Evolutionary conservation across 1,139 yeast genomes (phyloP).

Genomic region (Magnusiomyces magnusii): DNA sequence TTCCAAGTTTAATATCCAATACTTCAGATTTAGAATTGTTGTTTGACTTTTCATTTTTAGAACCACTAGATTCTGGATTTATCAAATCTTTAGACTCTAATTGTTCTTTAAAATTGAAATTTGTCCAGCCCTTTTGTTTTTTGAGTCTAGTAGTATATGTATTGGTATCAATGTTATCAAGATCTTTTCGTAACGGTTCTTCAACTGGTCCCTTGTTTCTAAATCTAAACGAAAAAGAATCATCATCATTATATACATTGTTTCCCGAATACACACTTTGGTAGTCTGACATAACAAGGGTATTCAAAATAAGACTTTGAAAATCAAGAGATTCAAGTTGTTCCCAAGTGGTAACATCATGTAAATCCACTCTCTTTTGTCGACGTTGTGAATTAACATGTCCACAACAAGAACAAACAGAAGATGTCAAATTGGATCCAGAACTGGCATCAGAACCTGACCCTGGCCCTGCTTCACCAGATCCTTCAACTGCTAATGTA

Average conservation of each 20-base stretch:
- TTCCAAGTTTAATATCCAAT: neutral
- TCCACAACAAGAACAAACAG: conserved; percentile 3
- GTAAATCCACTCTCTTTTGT: neutral
- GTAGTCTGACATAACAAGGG: neutral
- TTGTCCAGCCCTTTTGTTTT: neutral
- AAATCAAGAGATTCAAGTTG: neutral
- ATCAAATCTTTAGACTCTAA: too few relatives aligned
- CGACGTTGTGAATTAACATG: neutral
- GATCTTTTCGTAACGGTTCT: too few relatives aligned
- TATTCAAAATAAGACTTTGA: conserved; percentile 4
- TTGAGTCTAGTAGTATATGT: neutral
- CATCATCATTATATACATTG: neutral
- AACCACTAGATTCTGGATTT: too few relatives aligned
- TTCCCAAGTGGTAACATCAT: conserved; percentile 1
- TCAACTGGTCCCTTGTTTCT: neutral
- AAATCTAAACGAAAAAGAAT: neutral
- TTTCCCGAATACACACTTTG: neutral
- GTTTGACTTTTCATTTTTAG: too few relatives aligned
- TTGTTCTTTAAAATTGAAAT: too few relatives aligned
- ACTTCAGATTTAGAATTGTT: too few relatives aligned
- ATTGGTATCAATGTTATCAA: too few relatives aligned
- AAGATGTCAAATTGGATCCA: neutral
- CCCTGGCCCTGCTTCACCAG: neutral
- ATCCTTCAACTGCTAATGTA: too few relatives aligned
- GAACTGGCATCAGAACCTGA: neutral